phyloP scores from a whole-genome alignment of 208 protist species.

The Leishmania amazonensis region DNA sequence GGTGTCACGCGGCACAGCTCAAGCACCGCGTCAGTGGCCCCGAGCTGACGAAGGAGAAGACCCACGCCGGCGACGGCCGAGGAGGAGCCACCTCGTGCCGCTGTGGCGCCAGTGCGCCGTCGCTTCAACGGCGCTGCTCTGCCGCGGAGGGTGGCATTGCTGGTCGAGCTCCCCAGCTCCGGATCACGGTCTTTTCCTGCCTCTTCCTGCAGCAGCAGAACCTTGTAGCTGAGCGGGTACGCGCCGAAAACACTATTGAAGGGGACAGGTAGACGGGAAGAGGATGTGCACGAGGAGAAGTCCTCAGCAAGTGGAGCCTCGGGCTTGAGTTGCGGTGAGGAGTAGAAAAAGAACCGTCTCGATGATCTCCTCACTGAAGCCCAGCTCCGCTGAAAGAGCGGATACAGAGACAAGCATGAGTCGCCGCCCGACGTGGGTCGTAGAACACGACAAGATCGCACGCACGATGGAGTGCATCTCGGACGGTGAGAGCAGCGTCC shows the following conservation, averaged over 20 bases:
- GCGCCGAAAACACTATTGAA: constrained; percentile 52
- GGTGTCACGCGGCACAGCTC: constrained; percentile 45
- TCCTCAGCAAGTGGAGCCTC: not conserved
- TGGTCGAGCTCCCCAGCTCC: not conserved
- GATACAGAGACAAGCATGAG: constrained; percentile 60
- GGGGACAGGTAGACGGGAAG: constrained; percentile 8
- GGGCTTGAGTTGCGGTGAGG: constrained; percentile 11
- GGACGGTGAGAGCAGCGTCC: constrained; percentile 51
- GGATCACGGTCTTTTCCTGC: not conserved
- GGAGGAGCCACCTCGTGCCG: not conserved
- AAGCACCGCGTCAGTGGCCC: constrained; percentile 61
- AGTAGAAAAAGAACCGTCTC: constrained; percentile 86
- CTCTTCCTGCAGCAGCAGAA: constrained; percentile 22
- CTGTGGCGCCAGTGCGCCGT: constrained; percentile 5
- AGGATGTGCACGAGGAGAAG: no score
- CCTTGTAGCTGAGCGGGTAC: constrained; percentile 50
- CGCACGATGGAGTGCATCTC: constrained; percentile 65
- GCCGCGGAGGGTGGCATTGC: not conserved
- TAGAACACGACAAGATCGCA: constrained; percentile 46
- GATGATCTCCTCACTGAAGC: constrained; percentile 66
- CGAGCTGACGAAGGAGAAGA: constrained; percentile 61
- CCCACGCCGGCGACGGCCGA: constrained; percentile 34
- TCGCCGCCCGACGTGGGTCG: constrained; percentile 47
- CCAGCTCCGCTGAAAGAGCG: constrained; percentile 61
- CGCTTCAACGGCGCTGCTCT: constrained; percentile 13